phyloP scores from a whole-genome alignment of 768 basidiomycete species.

The Suillus lakei region DNA sequence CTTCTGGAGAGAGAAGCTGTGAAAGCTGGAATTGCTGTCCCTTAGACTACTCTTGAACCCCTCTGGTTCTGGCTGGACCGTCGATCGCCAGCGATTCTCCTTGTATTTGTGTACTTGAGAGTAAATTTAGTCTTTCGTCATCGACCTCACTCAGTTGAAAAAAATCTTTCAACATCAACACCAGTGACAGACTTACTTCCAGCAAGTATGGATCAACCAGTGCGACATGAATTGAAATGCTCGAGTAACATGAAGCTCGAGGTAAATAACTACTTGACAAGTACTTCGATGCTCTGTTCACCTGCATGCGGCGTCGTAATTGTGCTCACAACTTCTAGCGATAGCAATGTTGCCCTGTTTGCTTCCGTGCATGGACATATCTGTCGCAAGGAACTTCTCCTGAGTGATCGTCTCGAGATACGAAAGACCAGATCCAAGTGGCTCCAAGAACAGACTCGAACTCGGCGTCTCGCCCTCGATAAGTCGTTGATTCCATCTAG shows the following conservation, averaged over 20 bases:
- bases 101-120: neutral
- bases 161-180: neutral
- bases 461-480: neutral
- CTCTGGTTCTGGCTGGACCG: neutral
- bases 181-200: neutral
- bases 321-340: neutral
- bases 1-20: constrained; percentile 27
- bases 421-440: neutral
- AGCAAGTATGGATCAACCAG: neutral
- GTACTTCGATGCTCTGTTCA: neutral
- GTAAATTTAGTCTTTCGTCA: neutral
- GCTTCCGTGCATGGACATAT: neutral
- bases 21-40: constrained; percentile 26
- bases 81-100: neutral
- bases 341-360: neutral
- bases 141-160: neutral
- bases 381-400: neutral
- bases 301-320: neutral
- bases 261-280: neutral
- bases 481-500: neutral
- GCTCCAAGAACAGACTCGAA: neutral
- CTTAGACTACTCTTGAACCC: neutral
- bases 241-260: neutral
- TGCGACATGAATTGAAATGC: neutral
- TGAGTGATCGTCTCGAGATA: neutral